These are phyloP conservation scores for Boletus sp. DNA, from an alignment of 768 basidiomycete species.

Conservation along the genomic window DNA sequence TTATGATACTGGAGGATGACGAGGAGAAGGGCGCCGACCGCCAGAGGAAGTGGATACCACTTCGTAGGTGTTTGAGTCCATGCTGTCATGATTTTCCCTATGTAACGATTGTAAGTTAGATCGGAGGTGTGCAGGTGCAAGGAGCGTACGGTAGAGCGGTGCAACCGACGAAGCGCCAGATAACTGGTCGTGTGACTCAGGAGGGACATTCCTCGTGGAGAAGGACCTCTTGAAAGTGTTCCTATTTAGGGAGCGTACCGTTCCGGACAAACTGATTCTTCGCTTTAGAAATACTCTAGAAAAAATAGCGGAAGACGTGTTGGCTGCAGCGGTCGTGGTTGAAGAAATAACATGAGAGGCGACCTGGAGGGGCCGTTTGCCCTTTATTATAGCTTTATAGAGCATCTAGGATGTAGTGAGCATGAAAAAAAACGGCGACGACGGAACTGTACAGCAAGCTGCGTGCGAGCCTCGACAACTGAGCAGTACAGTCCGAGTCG, in stretches of 20 bases:
- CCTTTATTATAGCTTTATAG: conserved; percentile 36
- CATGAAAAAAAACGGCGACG: conserved; percentile 18
- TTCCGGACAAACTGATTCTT: conserved; percentile 31
- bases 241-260: conserved; percentile 28
- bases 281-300: conserved; percentile 32
- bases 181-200: conserved; percentile 46
- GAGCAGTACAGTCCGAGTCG: conserved; percentile 4
- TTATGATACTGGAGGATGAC: conserved; percentile 74
- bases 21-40: conserved; percentile 86
- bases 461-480: conserved; percentile 1
- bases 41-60: conserved; percentile 94
- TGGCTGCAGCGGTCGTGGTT: conserved; percentile 29
- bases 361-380: conserved; percentile 54
- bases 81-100: conserved; percentile 66
- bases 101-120: conserved; percentile 1
- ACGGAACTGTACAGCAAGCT: conserved; percentile 4
- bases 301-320: conserved; percentile 31
- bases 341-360: conserved; percentile 40
- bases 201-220: conserved; percentile 25
- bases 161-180: conserved; percentile 33
- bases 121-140: neutral
- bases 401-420: conserved; percentile 22
- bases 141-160: conserved; percentile 46
- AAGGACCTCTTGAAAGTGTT: conserved; percentile 25
- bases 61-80: conserved; percentile 87